Base-by-base conservation (phyloP, 441 rosid genomes). In the Bruguiera hainesii region DNA sequence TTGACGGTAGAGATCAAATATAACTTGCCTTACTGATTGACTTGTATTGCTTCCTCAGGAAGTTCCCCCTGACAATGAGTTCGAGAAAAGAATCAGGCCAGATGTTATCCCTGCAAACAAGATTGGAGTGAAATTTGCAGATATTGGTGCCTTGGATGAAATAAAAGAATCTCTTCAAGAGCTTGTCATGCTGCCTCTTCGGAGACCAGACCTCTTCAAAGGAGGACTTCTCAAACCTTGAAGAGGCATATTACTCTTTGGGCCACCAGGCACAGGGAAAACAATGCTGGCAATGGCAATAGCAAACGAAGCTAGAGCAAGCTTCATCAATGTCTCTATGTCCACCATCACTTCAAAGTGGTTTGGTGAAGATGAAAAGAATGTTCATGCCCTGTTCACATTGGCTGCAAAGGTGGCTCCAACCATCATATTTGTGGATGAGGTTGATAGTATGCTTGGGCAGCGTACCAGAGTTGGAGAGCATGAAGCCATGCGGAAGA, bases 161-260 rank as follows among this genome's bases (percentile, higher is more conserved):
- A 89, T 66, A 29, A 95, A 95, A 77, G 98, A 95, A 72, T 92
- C 99, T 1, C 93, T 95, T 33, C 98, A 95, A 77, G 99, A 95
- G 77, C 89, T 90, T 26, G 99, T 95, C 70, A 95, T 95, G 98
- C 99, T 95, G 56, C 99, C 99, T 68, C 93, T 95, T 29, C 86
- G 93, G 61, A 85, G 99, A 68, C 98, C 98, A 1, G 98, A 95
- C 81, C 88, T 95, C 49, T 95, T 95, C 89, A 90, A 84, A 53
- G 99, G 99, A 6, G 99, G 99, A 8, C 95, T 95, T 55, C 90
- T 95, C 9, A 95, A 95, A 75, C 99, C 99, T n/a, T 95, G 99
- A 70, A 81, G 93, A 80, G 99, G 99, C 50, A 95, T 95, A 67
- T 70, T 92, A 75, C 96, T 95, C 60, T 92, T 95, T 65, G 99